These are phyloP conservation scores for Tilletia indica DNA, from an alignment of 1,284 basidiomycete species.

Conservation along the genomic window DNA sequence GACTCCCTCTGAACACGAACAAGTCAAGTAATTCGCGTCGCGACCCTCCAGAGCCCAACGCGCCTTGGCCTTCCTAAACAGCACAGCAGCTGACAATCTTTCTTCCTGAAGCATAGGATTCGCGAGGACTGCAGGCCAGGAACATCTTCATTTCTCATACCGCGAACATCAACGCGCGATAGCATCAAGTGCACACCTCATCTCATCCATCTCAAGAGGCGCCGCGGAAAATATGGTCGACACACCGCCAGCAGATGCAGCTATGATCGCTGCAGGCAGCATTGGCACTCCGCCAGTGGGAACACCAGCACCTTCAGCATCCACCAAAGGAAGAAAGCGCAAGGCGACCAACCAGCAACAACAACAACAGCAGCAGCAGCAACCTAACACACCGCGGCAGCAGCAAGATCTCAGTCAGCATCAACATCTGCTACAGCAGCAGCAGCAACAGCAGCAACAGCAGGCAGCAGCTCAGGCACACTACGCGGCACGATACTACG, in stretches of 20 bases:
- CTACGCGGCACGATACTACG: slow-evolving; percentile 4
- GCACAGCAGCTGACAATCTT: too few species aligned
- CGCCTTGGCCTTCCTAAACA: too few species aligned
- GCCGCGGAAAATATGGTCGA: not conserved
- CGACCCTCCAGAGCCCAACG: too few species aligned
- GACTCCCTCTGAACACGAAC: too few species aligned
- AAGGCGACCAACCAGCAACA: slow-evolving; percentile 3
- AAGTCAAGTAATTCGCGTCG: too few species aligned
- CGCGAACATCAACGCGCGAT: too few species aligned
- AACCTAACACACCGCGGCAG: not conserved
- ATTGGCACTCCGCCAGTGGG: not conserved
- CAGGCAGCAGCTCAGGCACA: not conserved
- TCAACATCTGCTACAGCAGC: not conserved
- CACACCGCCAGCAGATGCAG: not conserved
- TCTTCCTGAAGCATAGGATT: too few species aligned
- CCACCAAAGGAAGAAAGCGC: not conserved
- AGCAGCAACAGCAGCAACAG: slow-evolving; percentile 1
- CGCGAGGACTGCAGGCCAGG: too few species aligned
- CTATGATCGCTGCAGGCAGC: not conserved
- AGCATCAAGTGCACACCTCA: too few species aligned
- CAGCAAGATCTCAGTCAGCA: not conserved
- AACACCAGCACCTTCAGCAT: not conserved
- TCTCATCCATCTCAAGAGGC: not conserved
- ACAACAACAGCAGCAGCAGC: not conserved
- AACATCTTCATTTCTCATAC: too few species aligned